These are phyloP conservation scores for Adiantum capillusveneris DNA, from an alignment of 75 land plant genomes.

Conservation along the genomic window DNA sequence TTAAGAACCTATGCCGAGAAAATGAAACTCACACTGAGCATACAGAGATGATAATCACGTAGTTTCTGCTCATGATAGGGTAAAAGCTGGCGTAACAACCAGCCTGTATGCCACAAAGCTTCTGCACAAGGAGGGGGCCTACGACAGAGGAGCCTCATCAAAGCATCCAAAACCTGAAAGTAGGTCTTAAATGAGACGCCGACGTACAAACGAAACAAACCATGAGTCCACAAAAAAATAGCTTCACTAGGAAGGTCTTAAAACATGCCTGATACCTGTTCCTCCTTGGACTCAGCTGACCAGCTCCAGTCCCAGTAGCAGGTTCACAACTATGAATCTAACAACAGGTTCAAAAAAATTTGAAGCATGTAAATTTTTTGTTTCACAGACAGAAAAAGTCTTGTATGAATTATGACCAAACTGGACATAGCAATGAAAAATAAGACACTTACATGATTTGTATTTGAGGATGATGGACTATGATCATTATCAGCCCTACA, in stretches of 20 bases:
- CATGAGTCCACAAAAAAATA: neutral
- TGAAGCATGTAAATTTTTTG: neutral
- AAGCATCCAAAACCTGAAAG: constrained; percentile 73
- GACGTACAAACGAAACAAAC: neutral
- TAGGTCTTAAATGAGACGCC: neutral
- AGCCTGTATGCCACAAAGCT: constrained; percentile 80
- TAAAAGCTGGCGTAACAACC: constrained; percentile 80
- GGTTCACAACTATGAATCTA: neutral
- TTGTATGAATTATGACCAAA: too few species aligned
- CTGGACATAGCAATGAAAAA: neutral
- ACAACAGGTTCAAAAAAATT: neutral
- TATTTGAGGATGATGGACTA: too few species aligned
- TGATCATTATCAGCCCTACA: too few species aligned
- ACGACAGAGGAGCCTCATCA: constrained; percentile 60
- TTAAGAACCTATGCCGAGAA: neutral
- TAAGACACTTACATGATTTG: neutral
- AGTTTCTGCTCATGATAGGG: constrained; percentile 71
- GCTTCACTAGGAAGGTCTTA: neutral
- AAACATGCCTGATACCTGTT: constrained; percentile 12
- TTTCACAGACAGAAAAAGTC: too few species aligned
- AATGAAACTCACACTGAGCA: constrained; percentile 42
- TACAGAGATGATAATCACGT: constrained; percentile 38
- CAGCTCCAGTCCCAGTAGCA: neutral
- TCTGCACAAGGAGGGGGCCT: constrained; percentile 68
- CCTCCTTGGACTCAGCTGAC: neutral